These are phyloP conservation scores for Psophocarpus tetragonolobus DNA, from an alignment of 306 rosid species.

Conservation along the genomic window DNA sequence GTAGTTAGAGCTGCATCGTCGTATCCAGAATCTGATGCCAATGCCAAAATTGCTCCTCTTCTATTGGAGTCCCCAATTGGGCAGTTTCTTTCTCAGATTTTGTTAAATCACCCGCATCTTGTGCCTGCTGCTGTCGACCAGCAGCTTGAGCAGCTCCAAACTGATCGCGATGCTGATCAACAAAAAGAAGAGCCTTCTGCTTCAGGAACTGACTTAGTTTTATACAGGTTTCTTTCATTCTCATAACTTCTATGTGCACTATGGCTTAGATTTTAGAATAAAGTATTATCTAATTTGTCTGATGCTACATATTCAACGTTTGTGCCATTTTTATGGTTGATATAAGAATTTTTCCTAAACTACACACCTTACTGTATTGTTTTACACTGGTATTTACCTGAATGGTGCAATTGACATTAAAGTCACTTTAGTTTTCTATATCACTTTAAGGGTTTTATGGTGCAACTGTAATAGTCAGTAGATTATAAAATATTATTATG, in stretches of 20 bases:
- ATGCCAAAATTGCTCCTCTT: slow-evolving; percentile 74
- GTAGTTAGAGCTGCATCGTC: slow-evolving; percentile 52
- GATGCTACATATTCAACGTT: neutral
- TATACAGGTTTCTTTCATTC: slow-evolving; percentile 62
- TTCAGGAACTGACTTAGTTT: slow-evolving; percentile 69
- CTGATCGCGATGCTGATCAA: slow-evolving; percentile 75
- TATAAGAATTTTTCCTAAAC: neutral
- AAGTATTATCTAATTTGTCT: neutral
- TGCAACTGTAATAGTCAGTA: neutral
- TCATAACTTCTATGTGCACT: neutral
- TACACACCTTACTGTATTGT: neutral
- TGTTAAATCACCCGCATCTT: slow-evolving; percentile 88
- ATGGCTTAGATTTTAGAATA: neutral
- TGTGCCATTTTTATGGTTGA: neutral
- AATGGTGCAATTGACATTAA: neutral
- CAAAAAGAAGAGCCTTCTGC: slow-evolving; percentile 62
- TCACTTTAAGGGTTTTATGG: neutral
- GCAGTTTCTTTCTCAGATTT: slow-evolving; percentile 80
- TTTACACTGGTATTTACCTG: neutral
- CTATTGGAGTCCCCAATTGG: slow-evolving; percentile 91
- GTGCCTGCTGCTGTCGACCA: slow-evolving; percentile 93
- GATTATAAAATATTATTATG: neutral
- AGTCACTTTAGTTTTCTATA: neutral
- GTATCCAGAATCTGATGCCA: slow-evolving; percentile 35
- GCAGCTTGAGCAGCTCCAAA: slow-evolving; percentile 89